Evolutionary conservation across 2,329 filamentous ascomycete genomes (phyloP), one percentile per base, ranked within the genome.

Genomic region (Malbranchea zuffiana): DNA sequence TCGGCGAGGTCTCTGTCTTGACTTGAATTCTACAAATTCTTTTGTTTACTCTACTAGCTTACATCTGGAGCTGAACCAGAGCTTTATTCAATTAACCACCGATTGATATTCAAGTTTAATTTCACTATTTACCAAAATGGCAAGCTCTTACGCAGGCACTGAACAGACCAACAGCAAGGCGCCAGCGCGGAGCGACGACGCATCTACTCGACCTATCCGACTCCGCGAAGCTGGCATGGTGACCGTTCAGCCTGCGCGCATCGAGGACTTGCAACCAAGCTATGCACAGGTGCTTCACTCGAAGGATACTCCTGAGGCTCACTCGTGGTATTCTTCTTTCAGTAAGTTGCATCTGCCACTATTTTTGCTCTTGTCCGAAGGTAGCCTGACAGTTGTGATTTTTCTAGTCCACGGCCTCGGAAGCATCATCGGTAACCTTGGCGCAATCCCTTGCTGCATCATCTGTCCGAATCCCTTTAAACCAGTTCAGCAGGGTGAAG

Each of bases 401-500:
- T 48, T 40, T 46, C 40, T 47, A 76, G 75, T 92, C 60, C 82
- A 88, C 58, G 60, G 66, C 11, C 65, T 96, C 5, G 90, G 90
- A 46, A 58, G 72, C 35, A 67, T 72, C 50, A 69, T 95, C 37
- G 90, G 90, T 49, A 81, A 76, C 30, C 54, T 82, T 15, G 90
- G 90, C 34, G 86, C 90, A 12, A 71, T 96, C 48, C 90, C 90
- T 3, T 93, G 87, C 75, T 93, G 87, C 60, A 65, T 94, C 56
- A 69, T 79, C 63, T 95, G 82, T 67, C 90, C 90, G 33, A 98
- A 98, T 65, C 90, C 88, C 2, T 96, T 87, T 73, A 93, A 92
- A 68, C 79, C 77, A 32, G 88, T 98, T 42, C 68, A 74, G 39
- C 90, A 96, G 66, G 90, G 90, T 51, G 87, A 94, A 50, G 90